Conservation (phyloP, 2,329 filamentous ascomycete species). For the Aspergillus sp. region DNA sequence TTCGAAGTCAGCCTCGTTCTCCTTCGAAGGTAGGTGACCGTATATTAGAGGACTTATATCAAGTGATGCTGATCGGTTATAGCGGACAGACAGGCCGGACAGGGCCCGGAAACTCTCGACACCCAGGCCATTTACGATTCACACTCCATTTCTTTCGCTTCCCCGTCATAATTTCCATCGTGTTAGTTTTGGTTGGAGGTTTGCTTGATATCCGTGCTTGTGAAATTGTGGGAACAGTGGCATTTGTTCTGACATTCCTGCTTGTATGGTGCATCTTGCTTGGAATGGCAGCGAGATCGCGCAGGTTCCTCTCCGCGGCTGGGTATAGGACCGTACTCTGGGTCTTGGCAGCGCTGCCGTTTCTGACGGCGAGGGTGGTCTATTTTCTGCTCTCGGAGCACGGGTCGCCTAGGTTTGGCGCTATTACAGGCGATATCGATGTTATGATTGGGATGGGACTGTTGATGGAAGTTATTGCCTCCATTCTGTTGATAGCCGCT, state of each 20-base stretch:
- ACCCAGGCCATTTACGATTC: slow-evolving; percentile 21
- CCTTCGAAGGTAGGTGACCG: slow-evolving; percentile 22
- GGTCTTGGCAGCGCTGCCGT: slow-evolving; percentile 19
- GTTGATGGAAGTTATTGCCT: slow-evolving; percentile 26
- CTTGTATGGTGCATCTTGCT: slow-evolving; percentile 22
- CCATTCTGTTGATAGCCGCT: slow-evolving; percentile 19
- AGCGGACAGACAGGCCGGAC: slow-evolving; percentile 28
- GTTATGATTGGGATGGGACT: slow-evolving; percentile 24
- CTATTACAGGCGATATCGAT: slow-evolving; percentile 15
- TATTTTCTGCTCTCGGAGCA: slow-evolving; percentile 24
- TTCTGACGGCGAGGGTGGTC: slow-evolving; percentile 22
- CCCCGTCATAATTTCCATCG: slow-evolving; percentile 23
- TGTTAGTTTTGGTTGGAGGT: slow-evolving; percentile 22
- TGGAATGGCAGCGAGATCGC: slow-evolving; percentile 21
- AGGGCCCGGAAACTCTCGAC: slow-evolving; percentile 27
- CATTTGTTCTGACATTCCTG: slow-evolving; percentile 23
- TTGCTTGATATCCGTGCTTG: slow-evolving; percentile 18
- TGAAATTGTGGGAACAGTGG: slow-evolving; percentile 19
- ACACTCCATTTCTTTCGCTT: slow-evolving; percentile 27
- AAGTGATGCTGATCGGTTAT: background rate
- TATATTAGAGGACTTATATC: background rate
- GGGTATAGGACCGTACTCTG: slow-evolving; percentile 21
- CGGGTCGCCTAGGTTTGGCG: slow-evolving; percentile 19
- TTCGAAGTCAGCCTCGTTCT: slow-evolving; percentile 31
- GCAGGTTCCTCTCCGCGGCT: slow-evolving; percentile 15